phyloP scores from a whole-genome alignment of 2,329 filamentous ascomycete genomes.

The Trichophyton benhamiae region DNA sequence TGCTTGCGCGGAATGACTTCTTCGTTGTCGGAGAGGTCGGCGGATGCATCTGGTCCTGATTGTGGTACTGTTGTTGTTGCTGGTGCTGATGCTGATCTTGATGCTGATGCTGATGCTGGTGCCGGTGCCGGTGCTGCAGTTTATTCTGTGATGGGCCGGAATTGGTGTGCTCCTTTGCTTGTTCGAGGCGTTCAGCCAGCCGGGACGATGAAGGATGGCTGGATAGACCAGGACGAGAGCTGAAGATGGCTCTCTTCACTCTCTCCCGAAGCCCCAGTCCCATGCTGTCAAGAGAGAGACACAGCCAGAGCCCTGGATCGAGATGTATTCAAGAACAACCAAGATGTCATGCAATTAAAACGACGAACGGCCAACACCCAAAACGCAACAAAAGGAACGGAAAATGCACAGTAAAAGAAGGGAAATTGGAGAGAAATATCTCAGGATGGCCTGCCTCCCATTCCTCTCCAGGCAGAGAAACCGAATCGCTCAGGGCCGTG shows the following conservation, averaged over 20 bases:
- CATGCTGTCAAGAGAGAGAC: no score
- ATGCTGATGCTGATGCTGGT: background rate
- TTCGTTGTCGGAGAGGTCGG: background rate
- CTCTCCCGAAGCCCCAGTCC: slow-evolving; percentile 14
- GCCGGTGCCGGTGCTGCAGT: background rate
- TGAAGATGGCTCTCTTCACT: slow-evolving; percentile 14
- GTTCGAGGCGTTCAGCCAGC: background rate
- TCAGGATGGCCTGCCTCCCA: background rate
- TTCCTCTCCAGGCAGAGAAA: background rate
- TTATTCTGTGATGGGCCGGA: background rate
- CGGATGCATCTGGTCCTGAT: background rate
- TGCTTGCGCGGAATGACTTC: background rate
- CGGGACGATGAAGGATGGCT: background rate
- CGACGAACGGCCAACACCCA: background rate
- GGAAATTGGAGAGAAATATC: background rate
- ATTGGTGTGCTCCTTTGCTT: background rate
- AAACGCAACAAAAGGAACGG: background rate
- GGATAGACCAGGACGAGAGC: background rate
- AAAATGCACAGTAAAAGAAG: background rate
- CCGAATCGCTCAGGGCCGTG: background rate
- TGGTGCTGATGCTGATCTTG: background rate
- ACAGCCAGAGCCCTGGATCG: no score
- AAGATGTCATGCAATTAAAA: background rate
- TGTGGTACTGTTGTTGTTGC: background rate
- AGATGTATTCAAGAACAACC: no score